These are phyloP conservation scores for Melampsora larici-populina DNA, from an alignment of 1,284 basidiomycete species.

Conservation along the genomic window DNA sequence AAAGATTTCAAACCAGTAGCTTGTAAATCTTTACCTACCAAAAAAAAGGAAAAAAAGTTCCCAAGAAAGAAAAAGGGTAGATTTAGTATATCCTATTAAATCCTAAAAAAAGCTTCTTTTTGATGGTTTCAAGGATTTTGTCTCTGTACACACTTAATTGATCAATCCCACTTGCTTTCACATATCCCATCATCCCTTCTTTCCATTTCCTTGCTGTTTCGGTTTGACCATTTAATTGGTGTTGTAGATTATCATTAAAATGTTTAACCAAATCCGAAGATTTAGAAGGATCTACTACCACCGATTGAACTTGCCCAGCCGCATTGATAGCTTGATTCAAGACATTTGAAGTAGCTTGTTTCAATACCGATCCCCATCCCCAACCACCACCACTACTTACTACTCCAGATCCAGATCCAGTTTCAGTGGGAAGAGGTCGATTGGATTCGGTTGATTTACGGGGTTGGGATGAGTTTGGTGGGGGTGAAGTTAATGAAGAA, in stretches of 20 bases:
- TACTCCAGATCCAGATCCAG: no score
- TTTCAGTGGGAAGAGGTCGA: not conserved
- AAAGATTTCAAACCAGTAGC: constrained; percentile 74
- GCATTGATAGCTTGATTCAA: constrained; percentile 35
- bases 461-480: not conserved
- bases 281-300: constrained; percentile 28
- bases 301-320: constrained; percentile 42
- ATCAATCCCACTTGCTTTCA: constrained; percentile 40
- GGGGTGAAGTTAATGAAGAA: constrained; percentile 8
- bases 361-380: constrained; percentile 41
- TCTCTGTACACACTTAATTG: constrained; percentile 20
- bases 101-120: no score
- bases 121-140: no score
- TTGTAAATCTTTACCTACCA: constrained; percentile 75
- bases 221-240: constrained; percentile 22
- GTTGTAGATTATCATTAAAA: constrained; percentile 24
- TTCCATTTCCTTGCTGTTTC: constrained; percentile 40
- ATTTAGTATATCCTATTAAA: no score
- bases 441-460: not conserved
- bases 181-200: constrained; percentile 37
- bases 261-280: constrained; percentile 40
- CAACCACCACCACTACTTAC: not conserved
- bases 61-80: not conserved
- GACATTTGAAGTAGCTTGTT: constrained; percentile 38
- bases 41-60: no score